These are phyloP conservation scores for Penicillium egyptiacum DNA, from an alignment of 495 filamentous ascomycete species.

Conservation along the genomic window DNA sequence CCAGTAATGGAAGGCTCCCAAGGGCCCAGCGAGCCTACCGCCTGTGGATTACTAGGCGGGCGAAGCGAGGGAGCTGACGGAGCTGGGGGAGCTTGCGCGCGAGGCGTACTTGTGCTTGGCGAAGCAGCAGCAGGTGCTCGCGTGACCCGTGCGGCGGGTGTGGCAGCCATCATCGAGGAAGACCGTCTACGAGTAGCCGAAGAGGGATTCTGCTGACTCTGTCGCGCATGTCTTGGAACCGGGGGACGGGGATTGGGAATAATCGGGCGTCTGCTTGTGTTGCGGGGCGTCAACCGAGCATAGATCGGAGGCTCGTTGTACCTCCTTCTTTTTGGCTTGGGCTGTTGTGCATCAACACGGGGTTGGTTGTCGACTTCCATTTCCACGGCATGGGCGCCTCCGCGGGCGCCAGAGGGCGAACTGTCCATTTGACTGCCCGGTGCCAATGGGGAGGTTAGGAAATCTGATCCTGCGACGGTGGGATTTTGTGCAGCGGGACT, in stretches of 20 bases:
- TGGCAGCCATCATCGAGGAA: conserved; percentile 20
- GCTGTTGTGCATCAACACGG: conserved; percentile 28
- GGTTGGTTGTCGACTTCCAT: conserved; percentile 29
- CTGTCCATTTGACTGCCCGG: conserved; percentile 31
- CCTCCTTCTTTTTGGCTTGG: conserved; percentile 39
- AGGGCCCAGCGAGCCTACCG: conserved; percentile 49
- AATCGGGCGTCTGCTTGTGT: conserved; percentile 36
- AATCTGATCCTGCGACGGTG: conserved; percentile 16
- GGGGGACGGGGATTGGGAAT: conserved; percentile 40
- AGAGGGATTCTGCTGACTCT: conserved; percentile 25
- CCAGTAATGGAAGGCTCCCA: conserved; percentile 77
- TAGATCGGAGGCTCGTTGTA: conserved; percentile 50
- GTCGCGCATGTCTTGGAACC: conserved; percentile 37
- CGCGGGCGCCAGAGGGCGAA: conserved; percentile 27
- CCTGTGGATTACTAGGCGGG: conserved; percentile 5
- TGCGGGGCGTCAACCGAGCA: conserved; percentile 42
- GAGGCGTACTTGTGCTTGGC: conserved; percentile 15
- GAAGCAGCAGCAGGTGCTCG: conserved; percentile 21
- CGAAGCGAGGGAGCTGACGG: conserved; percentile 14
- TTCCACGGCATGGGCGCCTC: conserved; percentile 24
- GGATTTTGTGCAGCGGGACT: conserved; percentile 25
- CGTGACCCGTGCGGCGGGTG: conserved; percentile 22
- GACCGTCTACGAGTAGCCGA: conserved; percentile 31
- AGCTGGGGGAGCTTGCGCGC: conserved; percentile 2
- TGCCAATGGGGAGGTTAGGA: conserved; percentile 20